Evolutionary conservation across 2,329 filamentous ascomycete genomes (phyloP), one percentile per base, ranked within the genome.

Genomic region (Penicillium sp.): DNA sequence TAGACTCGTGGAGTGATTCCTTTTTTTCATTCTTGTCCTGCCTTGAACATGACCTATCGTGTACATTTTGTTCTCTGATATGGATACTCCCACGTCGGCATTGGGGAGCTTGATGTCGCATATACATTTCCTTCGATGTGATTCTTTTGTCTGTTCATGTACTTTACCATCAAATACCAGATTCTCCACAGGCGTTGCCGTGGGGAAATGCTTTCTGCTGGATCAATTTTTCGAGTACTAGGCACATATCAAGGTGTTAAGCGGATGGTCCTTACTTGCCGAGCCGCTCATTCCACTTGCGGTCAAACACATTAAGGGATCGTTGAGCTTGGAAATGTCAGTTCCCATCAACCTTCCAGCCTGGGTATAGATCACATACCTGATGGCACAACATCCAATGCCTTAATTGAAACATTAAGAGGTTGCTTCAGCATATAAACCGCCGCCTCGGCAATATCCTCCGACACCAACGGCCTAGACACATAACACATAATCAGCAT

Each of bases 381-480:
- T 0, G 68, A 70, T 5, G 81, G 79, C 30, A 84, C 80, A 19
- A 82, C 75, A 72, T 83, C 81, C 56, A 84, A 53, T 2, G 81
- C 80, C 70, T 83, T 83, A 2, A 84, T 70, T 17, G 76, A 78
- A 4, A 81, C 72, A 58, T 78, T 75, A 38, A 77, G 72, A 4
- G 78, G 76, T 62, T 76, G 74, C 10, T 66, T 71, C 44, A 84
- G 65, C 79, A 84, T 80, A 56, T 75, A 83, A 1, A 78, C 68
- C 2, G 77, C 80, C 4, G 75, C 75, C 76, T 33, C 30, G 10
- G 30, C 30, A 33, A 33, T 33, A 12, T 33, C 30, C 30, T 33
- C 30, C 1, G 30, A 33, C 30, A 33, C 30, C 30, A 33, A 33
- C 30, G 30, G 30, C 30, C 30, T 33, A n/a, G 30, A 6, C 28